Evolutionary conservation across 2,329 filamentous ascomycete genomes (phyloP), one percentile per base, ranked within the genome.

Genomic region (Ampelomyces quisqualis): DNA sequence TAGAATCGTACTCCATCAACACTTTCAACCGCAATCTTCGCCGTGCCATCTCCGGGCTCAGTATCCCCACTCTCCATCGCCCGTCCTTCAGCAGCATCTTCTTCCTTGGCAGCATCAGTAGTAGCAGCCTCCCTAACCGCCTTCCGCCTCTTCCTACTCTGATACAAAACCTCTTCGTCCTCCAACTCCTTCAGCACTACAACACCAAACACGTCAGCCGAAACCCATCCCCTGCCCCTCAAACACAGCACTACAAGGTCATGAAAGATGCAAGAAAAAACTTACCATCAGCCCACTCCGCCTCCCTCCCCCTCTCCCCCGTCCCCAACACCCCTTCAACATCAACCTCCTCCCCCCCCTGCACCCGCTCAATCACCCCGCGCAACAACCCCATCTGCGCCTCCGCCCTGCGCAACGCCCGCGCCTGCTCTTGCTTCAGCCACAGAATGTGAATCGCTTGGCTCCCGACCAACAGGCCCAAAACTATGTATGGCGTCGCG

Each of bases 391-490:
- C 79, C 49, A 98, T 86, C 62, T 87, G 85, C 5, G 87, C 82
- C 55, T 95, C 87, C 4, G 90, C 84, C 53, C 83, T 82, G 35
- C 90, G 81, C 60, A 77, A 81, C 57, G 86, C 90, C 7, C 83
- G 81, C 21, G 78, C 76, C 60, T 84, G 86, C 35, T 90, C 84
- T 55, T 86, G 87, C 57, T 84, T 85, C 57, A 97, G 67, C 23
- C 83, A 77, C 60, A 98, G 85, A 77, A 93, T 87, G 59, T 96
- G 88, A 57, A 98, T 96, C 10, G 91, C 88, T 77, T 96, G 95
- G 47, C 89, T 95, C 3, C 94, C 94, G 51, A 97, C 91, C 49
- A 97, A 77, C 27, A 90, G 74, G 5, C 86, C 75, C 2, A 82
- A 65, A 43, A 80, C 61, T 43, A 91, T 81, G 70, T 86, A 90